phyloP scores from a whole-genome alignment of 495 filamentous ascomycete genomes.

The Echria macrotheca region DNA sequence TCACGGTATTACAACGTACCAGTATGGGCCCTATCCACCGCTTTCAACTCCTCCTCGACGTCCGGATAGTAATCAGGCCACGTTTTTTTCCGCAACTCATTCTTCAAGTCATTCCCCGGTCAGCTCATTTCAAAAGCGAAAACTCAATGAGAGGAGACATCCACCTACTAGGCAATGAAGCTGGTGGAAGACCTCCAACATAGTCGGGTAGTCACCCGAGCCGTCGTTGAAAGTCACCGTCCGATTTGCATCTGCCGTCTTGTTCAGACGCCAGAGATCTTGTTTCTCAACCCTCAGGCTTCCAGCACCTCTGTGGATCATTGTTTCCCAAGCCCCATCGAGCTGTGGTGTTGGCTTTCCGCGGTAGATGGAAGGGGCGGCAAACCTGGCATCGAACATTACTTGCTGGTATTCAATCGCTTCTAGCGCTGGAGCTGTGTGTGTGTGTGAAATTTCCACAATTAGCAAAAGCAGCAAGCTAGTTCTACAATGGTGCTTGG shows the following conservation, averaged over 20 bases:
- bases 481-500: too few relatives aligned
- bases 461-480: too few relatives aligned
- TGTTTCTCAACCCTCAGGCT: background rate
- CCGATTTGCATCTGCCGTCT: background rate
- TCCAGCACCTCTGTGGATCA: background rate
- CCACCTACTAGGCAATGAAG: slow-evolving; percentile 1
- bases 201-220: background rate
- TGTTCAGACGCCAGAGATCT: background rate
- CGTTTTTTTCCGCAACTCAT: background rate
- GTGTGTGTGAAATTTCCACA: too few relatives aligned
- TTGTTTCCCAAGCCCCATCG: background rate
- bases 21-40: too few relatives aligned
- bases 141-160: background rate
- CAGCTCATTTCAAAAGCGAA: background rate
- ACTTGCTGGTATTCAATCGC: background rate
- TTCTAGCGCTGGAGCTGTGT: background rate
- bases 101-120: background rate
- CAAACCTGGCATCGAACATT: background rate
- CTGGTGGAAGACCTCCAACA: slow-evolving; percentile 1
- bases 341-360: background rate
- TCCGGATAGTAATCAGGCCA: slow-evolving; percentile 4
- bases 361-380: background rate
- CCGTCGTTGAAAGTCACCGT: background rate
- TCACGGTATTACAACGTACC: too few relatives aligned
- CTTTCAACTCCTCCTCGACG: too few relatives aligned